phyloP scores from a whole-genome alignment of 805 yeast species.

The Saccharomycopsis fermentans region DNA sequence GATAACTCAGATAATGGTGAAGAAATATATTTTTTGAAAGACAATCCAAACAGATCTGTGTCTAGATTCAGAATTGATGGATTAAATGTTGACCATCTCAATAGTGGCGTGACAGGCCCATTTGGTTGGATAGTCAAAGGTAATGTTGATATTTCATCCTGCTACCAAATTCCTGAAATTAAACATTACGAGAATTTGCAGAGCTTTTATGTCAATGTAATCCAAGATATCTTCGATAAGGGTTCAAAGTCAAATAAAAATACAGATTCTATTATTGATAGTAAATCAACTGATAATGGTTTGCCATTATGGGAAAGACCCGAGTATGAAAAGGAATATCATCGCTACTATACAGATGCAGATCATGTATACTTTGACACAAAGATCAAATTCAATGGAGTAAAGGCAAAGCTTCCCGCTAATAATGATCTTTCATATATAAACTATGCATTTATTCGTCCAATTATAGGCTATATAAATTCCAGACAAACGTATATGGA shows the following conservation, averaged over 20 bases:
- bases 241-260: conserved; percentile 17
- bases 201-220: conserved; percentile 18
- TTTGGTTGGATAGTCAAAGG: conserved; percentile 96
- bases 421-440: conserved; percentile 83
- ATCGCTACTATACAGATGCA: conserved; percentile 25
- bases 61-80: conserved; percentile 74
- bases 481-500: conserved; percentile 85
- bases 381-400: conserved; percentile 70
- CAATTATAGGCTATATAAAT: conserved; percentile 92
- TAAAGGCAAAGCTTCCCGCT: conserved; percentile 83
- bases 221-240: conserved; percentile 29
- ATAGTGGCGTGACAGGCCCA: conserved; percentile 86
- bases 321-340: conserved; percentile 10
- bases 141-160: conserved; percentile 87
- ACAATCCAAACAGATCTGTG: conserved; percentile 18
- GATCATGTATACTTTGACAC: conserved; percentile 68
- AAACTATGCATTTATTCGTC: conserved; percentile 84
- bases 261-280: conserved; percentile 7
- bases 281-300: conserved; percentile 13
- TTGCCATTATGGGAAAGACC: conserved; percentile 21
- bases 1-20: conserved; percentile 18
- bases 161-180: conserved; percentile 67
- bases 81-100: conserved; percentile 77
- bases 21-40: conserved; percentile 1
- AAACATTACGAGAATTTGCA: conserved; percentile 4